Evolutionary conservation across 2,329 filamentous ascomycete species (phyloP), one percentile per base, ranked within the genome.

Genomic region (Sclerotinia spermophila): DNA sequence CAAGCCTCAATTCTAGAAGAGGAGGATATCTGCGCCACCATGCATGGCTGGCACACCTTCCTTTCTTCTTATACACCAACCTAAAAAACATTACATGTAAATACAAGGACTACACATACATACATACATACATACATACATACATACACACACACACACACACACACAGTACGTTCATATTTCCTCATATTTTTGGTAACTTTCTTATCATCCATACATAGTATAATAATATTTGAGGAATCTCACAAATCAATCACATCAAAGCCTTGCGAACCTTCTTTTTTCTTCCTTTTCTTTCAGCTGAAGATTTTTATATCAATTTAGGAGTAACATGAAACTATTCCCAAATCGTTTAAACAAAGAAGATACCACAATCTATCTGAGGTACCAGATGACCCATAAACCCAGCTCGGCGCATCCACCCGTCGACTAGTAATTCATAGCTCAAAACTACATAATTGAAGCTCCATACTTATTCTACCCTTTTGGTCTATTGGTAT

Each of bases 351-450:
- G 11, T n/a, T 4, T 3, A 21, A 44, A 61, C 2, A 5, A 61
- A 6, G 17, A 30, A 62, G 19, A 62, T 42, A 24, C n/a, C n/a
- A 61, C 58, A 60, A 60, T 60, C 38, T 58, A 27, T 35, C 42
- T 48, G 42, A 64, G 35, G 30, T 64, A 35, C 44, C 44, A 51
- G 15, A 51, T 38, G 61, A 40, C 61, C 61, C 33, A 38, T 51
- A 17, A 51, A 65, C 44, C 44, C 61, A 65, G 61, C 61, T 65
- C 61, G 61, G 61, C 44, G 61, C 61, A 65, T 65, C 61, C 61
- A 65, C 61, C 27, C 27, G 40, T 38, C n/a, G n/a, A 38, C 30
- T 51, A 48, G 44, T 27, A 38, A 64, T 64, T 33, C 44, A 33
- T 35, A 48, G 21, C 21, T 64, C 44, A 51, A 30, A 24, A 38